Evolutionary conservation across 2,329 filamentous ascomycete species (phyloP).

Genomic region (Neonectria punicea): DNA sequence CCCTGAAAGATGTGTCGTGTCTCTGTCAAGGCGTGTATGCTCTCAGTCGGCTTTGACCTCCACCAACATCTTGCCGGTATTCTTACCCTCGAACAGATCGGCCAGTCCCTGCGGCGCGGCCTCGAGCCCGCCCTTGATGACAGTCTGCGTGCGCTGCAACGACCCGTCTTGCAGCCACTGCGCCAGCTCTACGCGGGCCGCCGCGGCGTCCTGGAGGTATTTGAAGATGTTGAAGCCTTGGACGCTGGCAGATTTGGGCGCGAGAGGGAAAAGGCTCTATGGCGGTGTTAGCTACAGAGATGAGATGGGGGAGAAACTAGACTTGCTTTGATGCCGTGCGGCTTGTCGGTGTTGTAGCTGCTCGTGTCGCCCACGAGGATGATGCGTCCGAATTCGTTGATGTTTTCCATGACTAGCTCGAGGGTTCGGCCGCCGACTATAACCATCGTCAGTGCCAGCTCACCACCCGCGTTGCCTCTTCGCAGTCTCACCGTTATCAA

Average conservation of each 20-base stretch:
- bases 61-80: slow-evolving; percentile 67
- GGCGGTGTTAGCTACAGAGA: slow-evolving; percentile 63
- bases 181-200: slow-evolving; percentile 70
- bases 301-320: slow-evolving; percentile 54
- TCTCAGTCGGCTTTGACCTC: slow-evolving; percentile 38
- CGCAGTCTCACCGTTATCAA: slow-evolving; percentile 65
- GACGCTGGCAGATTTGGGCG: slow-evolving; percentile 51
- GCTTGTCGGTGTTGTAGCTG: slow-evolving; percentile 71
- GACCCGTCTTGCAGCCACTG: slow-evolving; percentile 77
- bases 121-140: slow-evolving; percentile 74
- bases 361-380: slow-evolving; percentile 78
- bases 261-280: slow-evolving; percentile 48
- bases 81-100: slow-evolving; percentile 74
- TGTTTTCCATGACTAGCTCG: slow-evolving; percentile 70
- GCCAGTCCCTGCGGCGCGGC: slow-evolving; percentile 72
- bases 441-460: slow-evolving; percentile 14
- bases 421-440: slow-evolving; percentile 75
- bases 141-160: slow-evolving; percentile 76
- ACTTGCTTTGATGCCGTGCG: slow-evolving; percentile 54
- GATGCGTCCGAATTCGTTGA: slow-evolving; percentile 71
- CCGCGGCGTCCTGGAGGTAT: slow-evolving; percentile 66
- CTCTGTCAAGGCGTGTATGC: too few relatives aligned
- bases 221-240: slow-evolving; percentile 81
- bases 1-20: background rate
- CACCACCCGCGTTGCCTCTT: fast-evolving